Evolutionary conservation across 2,329 filamentous ascomycete species (phyloP).

Genomic region (Trichoderma sp.): DNA sequence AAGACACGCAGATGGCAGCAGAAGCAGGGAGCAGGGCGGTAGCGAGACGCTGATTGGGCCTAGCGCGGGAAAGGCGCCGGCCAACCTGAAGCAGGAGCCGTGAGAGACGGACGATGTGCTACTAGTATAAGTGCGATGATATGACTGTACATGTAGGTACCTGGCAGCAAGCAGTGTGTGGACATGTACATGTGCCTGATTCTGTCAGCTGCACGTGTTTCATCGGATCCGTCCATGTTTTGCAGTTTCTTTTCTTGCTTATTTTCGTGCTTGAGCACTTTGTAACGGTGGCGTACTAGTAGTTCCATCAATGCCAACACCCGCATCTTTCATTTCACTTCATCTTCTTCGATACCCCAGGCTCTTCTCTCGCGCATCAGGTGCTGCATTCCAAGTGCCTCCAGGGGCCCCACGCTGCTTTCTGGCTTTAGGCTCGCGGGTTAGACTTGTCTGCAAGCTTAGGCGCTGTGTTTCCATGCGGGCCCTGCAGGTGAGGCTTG

Average conservation of each 20-base stretch:
- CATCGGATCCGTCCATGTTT: neutral
- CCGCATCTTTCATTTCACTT: neutral
- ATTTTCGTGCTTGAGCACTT: neutral
- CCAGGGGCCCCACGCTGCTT: neutral
- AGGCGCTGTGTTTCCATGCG: constrained; percentile 6
- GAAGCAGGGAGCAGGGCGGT: constrained; percentile 3
- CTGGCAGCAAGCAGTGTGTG: neutral
- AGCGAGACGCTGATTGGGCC: neutral
- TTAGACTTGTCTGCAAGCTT: constrained; percentile 21
- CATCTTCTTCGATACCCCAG: neutral
- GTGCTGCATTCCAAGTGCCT: neutral
- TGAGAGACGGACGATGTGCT: neutral
- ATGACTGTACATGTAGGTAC: no score
- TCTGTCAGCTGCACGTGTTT: neutral
- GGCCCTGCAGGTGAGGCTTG: constrained; percentile 21
- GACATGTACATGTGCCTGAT: neutral
- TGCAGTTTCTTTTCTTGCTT: neutral
- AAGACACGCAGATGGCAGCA: neutral
- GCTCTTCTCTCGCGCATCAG: neutral
- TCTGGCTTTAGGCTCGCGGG: constrained; percentile 14
- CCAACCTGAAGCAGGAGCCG: constrained; percentile 22
- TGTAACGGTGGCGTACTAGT: neutral
- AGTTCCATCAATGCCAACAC: neutral
- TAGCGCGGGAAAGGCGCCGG: constrained; percentile 8
- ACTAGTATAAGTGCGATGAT: no score